Evolutionary conservation across 2,329 filamentous ascomycete genomes (phyloP), one percentile per base, ranked within the genome.

Genomic region (Escovopsis sp.): DNA sequence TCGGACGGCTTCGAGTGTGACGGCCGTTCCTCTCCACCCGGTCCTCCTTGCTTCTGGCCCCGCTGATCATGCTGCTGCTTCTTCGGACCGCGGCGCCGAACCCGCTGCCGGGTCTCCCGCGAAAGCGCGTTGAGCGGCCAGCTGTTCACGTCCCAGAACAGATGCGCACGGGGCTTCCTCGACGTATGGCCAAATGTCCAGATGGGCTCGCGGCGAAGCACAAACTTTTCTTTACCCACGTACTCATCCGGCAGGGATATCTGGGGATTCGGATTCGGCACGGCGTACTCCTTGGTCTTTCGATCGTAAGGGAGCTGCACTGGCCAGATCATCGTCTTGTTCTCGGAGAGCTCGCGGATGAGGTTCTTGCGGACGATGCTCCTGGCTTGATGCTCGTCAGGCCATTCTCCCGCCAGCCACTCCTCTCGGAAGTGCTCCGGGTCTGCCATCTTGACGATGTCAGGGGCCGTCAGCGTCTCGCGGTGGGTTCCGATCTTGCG

Each of bases 101-200:
- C 59, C 14, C 47, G 39, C 11, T 50, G 43, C 39, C 57, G 55
- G n/a, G 47, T 52, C 16, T 51, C 48, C 20, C 52, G 39, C 7
- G 45, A 53, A 47, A 70, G 64, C 40, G 65, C 50, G 24, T 62
- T 49, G 15, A 64, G 35, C 31, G 69, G 69, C 70, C 70, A 74
- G 33, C 67, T 61, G 49, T 65, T 57, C 36, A 73, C 52, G 46
- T 56, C 53, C 55, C 69, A 73, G 51, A 61, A 72, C 6, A 50
- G 47, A 37, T 40, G 49, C 39, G 38, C 48, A 7, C 37, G 43
- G 29, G 24, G 42, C 16, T 45, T 49, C 5, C 46, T 47, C 14
- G 42, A 47, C 15, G 55, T 48, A 27, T 56, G 52, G 4, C 48
- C 56, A 50, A 59, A 59, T 9, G 53, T 47, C 56, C 56, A 59